Evolutionary conservation across 441 rosid species (phyloP), one percentile per base, ranked within the genome.

Genomic region (Mallotus repandus): DNA sequence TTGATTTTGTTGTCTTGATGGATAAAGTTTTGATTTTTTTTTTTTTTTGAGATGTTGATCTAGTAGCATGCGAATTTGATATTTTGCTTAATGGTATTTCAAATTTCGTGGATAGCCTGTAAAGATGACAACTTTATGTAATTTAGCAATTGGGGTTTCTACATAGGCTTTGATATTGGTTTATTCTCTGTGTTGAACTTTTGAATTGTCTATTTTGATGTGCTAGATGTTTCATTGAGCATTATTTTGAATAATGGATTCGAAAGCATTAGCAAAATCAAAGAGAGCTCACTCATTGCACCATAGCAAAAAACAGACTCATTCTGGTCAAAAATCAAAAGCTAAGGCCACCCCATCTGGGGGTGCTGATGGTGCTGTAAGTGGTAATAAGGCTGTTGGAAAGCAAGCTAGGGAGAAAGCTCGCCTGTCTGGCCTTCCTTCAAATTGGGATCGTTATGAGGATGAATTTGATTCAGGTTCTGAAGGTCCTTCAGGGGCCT

Each of bases 241-340:
- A 53, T 25, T 49, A 56, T 69, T 46, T 66, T 45, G 7, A 45
- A 25, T 15, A 59, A 91, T 92, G 97, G 97, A 94, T 57, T 62
- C 91, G 4, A 94, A 94, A 73, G 75, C 93, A 14, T 72, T 89
- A 71, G 97, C 97, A 6, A 92, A 85, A 81, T 92, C 96, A 2
- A 94, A 94, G 85, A 88, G 98, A 82, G 95, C 97, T 72, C 97
- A 92, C 76, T 84, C 94, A 54, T 92, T 81, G 66, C 91, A 89
- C 74, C 92, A 89, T 70, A 85, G 69, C 76, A 86, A 84, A 78
- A 90, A 81, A 80, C 69, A 87, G 77, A 56, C 87, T 22, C 88
- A 86, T 75, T 68, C 84, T 0, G 50, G 53, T 77, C 87, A 82
- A 75, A 87, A 82, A 60, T 72, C 86, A 2, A 89, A 85, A 69